Evolutionary conservation across 2,329 filamentous ascomycete species (phyloP), one percentile per base, ranked within the genome.

Genomic region (Apiospora phragmitis): DNA sequence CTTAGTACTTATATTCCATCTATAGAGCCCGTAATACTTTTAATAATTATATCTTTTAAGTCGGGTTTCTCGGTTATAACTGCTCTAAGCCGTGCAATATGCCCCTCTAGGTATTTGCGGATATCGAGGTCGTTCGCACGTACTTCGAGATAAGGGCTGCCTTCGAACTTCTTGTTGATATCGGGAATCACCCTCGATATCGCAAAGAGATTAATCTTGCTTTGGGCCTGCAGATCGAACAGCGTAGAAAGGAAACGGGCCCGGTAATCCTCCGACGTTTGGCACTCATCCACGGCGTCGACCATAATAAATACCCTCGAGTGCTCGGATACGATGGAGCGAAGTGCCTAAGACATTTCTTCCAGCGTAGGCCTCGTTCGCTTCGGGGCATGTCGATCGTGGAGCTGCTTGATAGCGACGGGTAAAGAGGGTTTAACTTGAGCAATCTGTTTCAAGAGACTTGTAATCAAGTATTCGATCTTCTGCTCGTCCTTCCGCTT

Each of bases 401-500:
- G n/a, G 4, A 66, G 29, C 7, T 18, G 16, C 4, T 12, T 7
- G 4, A 66, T n/a, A 26, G 16, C 38, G 3, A 3, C 4, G 16
- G 62, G 62, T 38, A 66, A 12, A 3, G 29, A 38, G 12, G 29
- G 8, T 18, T n/a, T 5, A 6, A 7, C 14, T n/a, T 35, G 29
- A 16, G 62, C 18, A 6, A 41, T 11, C 29, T 8, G 84, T 68
- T 78, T 83, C 7, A 85, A 65, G 0, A 86, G 26, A 68, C 75
- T 82, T 1, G 75, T 69, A 0, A 84, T 68, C 0, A 85, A 67
- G 35, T 76, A 38, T 1, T 79, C 72, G 2, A 74, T n/a, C 0
- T 71, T 80, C 55, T 87, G 84, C 21, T 85, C 77, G 1, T 80
- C 70, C 24, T 80, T 73, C 2, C 75, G 75, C 21, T 76, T 75